Evolutionary conservation across 257 asterid genomes (phyloP), one percentile per base, ranked within the genome.

Genomic region (Solanum medicagineum): DNA sequence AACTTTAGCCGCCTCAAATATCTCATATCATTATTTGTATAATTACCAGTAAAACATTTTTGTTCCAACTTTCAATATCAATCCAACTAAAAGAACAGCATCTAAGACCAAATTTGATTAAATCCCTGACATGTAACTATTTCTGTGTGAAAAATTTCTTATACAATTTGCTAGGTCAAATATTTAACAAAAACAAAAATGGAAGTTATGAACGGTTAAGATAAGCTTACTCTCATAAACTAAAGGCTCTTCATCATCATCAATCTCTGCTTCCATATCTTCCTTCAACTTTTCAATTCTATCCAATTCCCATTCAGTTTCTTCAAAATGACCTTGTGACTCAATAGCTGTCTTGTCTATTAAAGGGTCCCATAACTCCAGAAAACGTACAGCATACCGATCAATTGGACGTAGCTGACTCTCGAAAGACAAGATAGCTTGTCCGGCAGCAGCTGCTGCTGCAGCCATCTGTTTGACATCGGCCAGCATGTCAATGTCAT

Each of bases 401-500:
- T 95, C 99, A 86, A 97, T 95, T 62, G 99, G 99, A 85, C 98
- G 98, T 53, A 97, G 86, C 80, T 95, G 98, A 91, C 89, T 90
- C 91, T 95, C 99, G 66, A 97, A 95, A 83, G 99, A 94, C 80
- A 91, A 87, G 89, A 94, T 88, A 45, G 91, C 93, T 86, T 97
- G 96, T 85, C 98, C 99, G 49, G 95, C 98, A 26, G 98, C 99
- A 63, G 99, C 98, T 4, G 94, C 98, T 74, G 99, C 98, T 95
- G 93, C 98, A 44, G 99, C 98, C 97, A 95, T 95, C 93, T 97
- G 97, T 88, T 93, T 94, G 88, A 97, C 99, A 85, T 97, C 98
- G 74, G 96, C 98, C 86, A 95, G 87, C 99, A 95, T 95, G 86
- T 97, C 99, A 86, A 89, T 88, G 88, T 95, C 98, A 84, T 97